Evolutionary conservation across 169 alveolate species (phyloP).

Genomic region (Ichthyophthirius multifiliis): DNA sequence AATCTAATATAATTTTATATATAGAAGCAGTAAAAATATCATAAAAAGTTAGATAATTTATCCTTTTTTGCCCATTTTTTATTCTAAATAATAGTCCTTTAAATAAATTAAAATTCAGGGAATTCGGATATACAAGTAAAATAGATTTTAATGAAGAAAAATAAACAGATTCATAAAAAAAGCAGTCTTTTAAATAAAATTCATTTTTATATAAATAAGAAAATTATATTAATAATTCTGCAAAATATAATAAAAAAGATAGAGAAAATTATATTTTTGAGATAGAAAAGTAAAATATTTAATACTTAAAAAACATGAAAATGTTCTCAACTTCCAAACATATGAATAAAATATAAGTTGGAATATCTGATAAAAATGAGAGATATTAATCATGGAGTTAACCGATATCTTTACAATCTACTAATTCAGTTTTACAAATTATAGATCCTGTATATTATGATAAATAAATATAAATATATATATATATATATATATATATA

Average conservation of each 20-base stretch:
- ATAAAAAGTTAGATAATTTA: constrained; percentile 19
- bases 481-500: no score
- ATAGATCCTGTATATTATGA: no score
- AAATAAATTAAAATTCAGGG: not conserved
- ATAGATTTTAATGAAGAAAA: not conserved
- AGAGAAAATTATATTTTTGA: no score
- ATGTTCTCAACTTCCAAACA: constrained; percentile 20
- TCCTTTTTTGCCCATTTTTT: constrained; percentile 30
- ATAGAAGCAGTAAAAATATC: constrained; percentile 5
- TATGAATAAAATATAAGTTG: constrained; percentile 41
- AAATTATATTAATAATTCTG: no score
- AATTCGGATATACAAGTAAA: constrained; percentile 22
- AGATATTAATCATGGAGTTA: constrained; percentile 32
- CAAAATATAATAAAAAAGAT: no score
- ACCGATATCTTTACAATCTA: constrained; percentile 25
- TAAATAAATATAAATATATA: no score
- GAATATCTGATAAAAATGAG: no score
- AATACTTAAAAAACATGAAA: no score
- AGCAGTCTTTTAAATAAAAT: not conserved
- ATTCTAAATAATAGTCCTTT: constrained; percentile 21
- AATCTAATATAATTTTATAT: not conserved
- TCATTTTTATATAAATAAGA: no score
- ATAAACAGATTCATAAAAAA: not conserved
- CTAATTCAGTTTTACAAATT: not conserved
- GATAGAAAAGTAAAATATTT: no score